Percentiles rank a stretch among this genome's conserved stretches.
These are phyloP conservation scores for Eucalyptus curtisii DNA, from an alignment of 345 rosid genomes.

Conservation along the genomic window DNA sequence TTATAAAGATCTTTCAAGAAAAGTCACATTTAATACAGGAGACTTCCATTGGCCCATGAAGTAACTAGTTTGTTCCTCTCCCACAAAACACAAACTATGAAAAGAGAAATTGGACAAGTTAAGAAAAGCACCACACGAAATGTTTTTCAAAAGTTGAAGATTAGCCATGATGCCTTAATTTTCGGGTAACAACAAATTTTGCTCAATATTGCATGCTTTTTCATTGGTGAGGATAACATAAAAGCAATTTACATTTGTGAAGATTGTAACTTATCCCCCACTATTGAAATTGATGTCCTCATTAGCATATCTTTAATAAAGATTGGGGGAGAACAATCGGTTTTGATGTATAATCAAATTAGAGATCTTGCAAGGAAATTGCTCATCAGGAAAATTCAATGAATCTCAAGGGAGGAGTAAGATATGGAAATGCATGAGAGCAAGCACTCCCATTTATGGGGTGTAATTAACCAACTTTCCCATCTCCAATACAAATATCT, in stretches of 20 bases:
- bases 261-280: neutral
- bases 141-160: neutral
- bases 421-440: neutral
- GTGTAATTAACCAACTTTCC: neutral
- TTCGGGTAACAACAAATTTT: neutral
- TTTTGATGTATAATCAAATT: neutral
- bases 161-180: neutral
- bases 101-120: neutral
- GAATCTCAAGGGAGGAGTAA: neutral
- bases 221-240: neutral
- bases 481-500: neutral
- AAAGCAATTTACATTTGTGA: neutral
- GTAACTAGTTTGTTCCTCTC: neutral
- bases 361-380: neutral
- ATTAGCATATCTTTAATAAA: neutral
- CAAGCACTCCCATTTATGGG: neutral
- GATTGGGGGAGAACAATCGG: neutral
- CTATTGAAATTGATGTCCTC: neutral
- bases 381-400: neutral
- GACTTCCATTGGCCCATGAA: neutral
- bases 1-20: neutral
- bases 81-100: neutral
- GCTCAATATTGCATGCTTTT: neutral
- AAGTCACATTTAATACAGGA: neutral
- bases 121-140: neutral